These are phyloP conservation scores for Elsinoe batatas DNA, from an alignment of 2,329 filamentous ascomycete species.

Conservation along the genomic window DNA sequence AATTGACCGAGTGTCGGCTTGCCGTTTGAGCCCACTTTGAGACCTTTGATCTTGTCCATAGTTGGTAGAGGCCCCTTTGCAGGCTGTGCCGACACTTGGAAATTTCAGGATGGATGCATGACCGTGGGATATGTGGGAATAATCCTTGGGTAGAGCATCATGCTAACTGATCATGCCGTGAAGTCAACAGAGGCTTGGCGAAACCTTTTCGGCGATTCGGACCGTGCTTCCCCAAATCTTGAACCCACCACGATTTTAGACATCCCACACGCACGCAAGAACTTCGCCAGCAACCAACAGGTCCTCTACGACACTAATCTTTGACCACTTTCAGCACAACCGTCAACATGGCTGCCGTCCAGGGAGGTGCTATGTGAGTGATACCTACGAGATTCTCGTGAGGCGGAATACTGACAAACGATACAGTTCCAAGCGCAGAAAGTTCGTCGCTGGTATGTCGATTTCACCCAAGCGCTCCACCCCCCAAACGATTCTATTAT, in stretches of 20 bases:
- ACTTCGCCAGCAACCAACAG: conserved; percentile 10
- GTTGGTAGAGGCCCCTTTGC: not conserved
- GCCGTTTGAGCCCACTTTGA: conserved; percentile 6
- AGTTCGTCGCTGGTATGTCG: conserved; percentile 42
- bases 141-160: not conserved
- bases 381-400: not conserved
- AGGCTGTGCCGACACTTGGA: not conserved
- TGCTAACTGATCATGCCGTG: not conserved
- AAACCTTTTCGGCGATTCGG: not conserved
- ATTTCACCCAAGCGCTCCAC: not conserved
- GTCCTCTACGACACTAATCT: not conserved
- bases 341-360: conserved; percentile 30
- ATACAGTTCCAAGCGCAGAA: conserved; percentile 76
- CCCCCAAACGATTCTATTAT: not conserved
- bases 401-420: conserved; percentile 11
- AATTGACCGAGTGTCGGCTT: conserved; percentile 8
- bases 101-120: not conserved
- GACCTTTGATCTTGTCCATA: conserved; percentile 15
- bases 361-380: conserved; percentile 19
- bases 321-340: conserved; percentile 17
- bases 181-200: not conserved
- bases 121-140: not conserved
- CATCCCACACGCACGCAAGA: not conserved
- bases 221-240: not conserved
- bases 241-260: conserved; percentile 8